Evolutionary conservation across 306 rosid species (phyloP), one percentile per base, ranked within the genome.

Genomic region (Heteromeles arbutifolia): DNA sequence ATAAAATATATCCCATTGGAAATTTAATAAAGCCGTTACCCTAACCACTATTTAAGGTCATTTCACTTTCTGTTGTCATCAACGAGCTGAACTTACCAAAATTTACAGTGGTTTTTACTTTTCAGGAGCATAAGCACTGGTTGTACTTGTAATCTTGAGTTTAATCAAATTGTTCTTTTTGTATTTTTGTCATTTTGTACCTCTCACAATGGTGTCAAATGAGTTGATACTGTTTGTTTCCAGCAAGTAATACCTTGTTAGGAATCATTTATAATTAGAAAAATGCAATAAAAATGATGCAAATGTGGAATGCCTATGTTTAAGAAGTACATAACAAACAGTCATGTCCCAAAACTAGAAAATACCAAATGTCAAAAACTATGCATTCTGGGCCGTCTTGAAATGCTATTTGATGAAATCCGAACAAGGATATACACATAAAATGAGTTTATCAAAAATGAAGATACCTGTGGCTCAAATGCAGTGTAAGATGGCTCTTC

Each of bases 381-480:
- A 19, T 2, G 45, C 61, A 29, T 74, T 39, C 24, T 18, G 59
- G 2, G 31, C 61, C 7, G 7, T 12, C 6, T 21, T 19, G 31
- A 29, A 62, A 62, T 7, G 11, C 17, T 54, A 39, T 15, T 25
- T 44, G 48, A 34, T 14, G 48, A 12, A 44, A 44, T 19, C 11
- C 21, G 5, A 76, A 25, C 6, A 58, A 45, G 17, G 28, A 57
- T 26, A 50, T n/a, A 57, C 37, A 61, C 34, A 21, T 59, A 39
- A 19, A 13, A 75, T 37, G 63, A 69, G 34, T 74, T 39, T 64
- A 54, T 22, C 14, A 48, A 21, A 25, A 22, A 71, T 77, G 61
- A 52, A 64, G 65, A 57, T 76, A 90, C 97, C 96, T 87, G 95
- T 8, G 84, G 37, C 73, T 77, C 80, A 75, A 44, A 78, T 70